phyloP scores from a whole-genome alignment of 352 stramenopile genomes.

The Elongisporangium prolatum region DNA sequence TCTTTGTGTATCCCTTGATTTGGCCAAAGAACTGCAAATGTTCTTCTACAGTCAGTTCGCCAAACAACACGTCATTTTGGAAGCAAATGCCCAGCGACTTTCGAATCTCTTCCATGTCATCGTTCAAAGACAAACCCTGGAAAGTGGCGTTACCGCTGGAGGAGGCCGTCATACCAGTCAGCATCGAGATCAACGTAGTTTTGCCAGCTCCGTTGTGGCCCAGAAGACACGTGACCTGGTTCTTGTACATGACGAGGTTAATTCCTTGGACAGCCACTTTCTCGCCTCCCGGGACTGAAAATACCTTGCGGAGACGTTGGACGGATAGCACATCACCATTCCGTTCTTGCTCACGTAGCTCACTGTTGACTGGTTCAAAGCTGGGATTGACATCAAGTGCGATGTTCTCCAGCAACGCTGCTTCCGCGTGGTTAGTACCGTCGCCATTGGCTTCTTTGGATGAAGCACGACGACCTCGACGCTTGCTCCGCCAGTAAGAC shows the following conservation, averaged over 20 bases:
- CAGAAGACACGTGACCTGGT: constrained; percentile 70
- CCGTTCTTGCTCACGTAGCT: constrained; percentile 42
- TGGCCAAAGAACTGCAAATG: constrained; percentile 61
- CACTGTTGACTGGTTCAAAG: constrained; percentile 32
- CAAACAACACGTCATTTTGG: constrained; percentile 81
- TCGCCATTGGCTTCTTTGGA: constrained; percentile 7
- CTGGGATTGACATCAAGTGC: constrained; percentile 35
- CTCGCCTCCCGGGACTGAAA: constrained; percentile 65
- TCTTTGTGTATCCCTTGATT: constrained; percentile 46
- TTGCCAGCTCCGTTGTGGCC: constrained; percentile 81
- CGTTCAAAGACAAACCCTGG: constrained; percentile 31
- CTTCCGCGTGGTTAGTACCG: not conserved
- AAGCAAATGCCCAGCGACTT: constrained; percentile 62
- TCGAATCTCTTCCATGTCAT: constrained; percentile 68
- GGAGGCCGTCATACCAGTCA: constrained; percentile 51
- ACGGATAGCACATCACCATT: constrained; percentile 48
- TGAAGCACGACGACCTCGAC: constrained; percentile 3
- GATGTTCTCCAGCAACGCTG: constrained; percentile 18
- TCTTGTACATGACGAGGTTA: constrained; percentile 71
- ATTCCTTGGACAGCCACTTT: constrained; percentile 87
- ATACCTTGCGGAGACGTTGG: constrained; percentile 66
- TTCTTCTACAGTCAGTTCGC: constrained; percentile 69
- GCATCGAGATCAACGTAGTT: constrained; percentile 75
- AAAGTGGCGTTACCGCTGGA: constrained; percentile 54
- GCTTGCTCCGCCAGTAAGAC: constrained; percentile 72